Percentiles rank a stretch among this genome's conserved stretches.
Conservation (phyloP, 1,284 basidiomycete species). For the Golubevia pallescens region DNA sequence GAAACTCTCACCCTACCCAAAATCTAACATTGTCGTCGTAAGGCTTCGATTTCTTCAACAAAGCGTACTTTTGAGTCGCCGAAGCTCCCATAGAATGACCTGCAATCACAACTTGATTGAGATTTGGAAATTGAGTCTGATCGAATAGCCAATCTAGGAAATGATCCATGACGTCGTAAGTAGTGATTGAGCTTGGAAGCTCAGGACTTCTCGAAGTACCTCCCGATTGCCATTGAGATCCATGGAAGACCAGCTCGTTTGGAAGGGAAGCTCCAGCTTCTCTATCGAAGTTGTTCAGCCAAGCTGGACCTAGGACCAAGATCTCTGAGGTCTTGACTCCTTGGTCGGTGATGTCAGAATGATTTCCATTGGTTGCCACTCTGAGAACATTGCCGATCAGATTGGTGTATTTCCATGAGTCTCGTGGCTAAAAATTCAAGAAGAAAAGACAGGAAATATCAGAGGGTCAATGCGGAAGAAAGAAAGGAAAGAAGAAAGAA, state of each 20-base stretch:
- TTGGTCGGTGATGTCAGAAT: constrained; percentile 11
- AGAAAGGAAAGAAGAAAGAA: constrained; percentile 5
- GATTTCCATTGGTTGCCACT: constrained; percentile 17
- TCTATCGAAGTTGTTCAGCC: constrained; percentile 40
- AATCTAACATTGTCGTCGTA: constrained; percentile 48
- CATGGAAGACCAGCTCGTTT: constrained; percentile 33
- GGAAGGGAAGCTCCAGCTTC: constrained; percentile 25
- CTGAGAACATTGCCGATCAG: constrained; percentile 33
- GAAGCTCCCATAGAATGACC: constrained; percentile 60
- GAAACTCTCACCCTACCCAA: constrained; percentile 32
- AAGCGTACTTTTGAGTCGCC: constrained; percentile 39
- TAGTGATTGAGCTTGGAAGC: constrained; percentile 23
- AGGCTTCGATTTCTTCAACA: constrained; percentile 39
- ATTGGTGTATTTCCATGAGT: constrained; percentile 56
- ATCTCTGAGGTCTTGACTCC: constrained; percentile 20
- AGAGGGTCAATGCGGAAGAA: too few species aligned
- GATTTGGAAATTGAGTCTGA: constrained; percentile 33
- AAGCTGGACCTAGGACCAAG: constrained; percentile 35
- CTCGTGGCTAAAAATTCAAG: constrained; percentile 29
- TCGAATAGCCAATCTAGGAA: constrained; percentile 40
- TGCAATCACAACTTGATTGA: constrained; percentile 51
- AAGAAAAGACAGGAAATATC: too few species aligned
- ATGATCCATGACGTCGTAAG: constrained; percentile 42
- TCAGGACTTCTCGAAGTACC: constrained; percentile 26
- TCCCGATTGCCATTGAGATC: constrained; percentile 50